Base-by-base conservation (phyloP, 2,329 filamentous ascomycete genomes). In the Sordariomycetes sp. region DNA sequence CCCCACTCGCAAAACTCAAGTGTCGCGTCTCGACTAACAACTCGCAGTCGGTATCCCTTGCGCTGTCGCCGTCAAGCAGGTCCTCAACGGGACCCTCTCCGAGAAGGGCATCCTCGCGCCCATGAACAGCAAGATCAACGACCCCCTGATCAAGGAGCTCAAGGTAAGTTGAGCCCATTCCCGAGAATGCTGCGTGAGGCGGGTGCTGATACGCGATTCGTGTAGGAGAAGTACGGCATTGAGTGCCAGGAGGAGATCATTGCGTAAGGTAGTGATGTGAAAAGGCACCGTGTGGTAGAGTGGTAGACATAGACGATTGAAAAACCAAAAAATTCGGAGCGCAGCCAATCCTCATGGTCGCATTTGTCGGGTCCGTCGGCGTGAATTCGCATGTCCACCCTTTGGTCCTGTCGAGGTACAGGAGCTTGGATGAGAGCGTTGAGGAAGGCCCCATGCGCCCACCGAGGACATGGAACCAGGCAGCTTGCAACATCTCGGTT, bases 41-140 rank as follows among this genome's bases (percentile, higher is more conserved):
- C 15, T 15, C 13, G 6, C 7, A 45, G 39, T 95, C 57, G 89
- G 89, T 67, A 77, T 90, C 4, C 87, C 87, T 5, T 74, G 72
- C 59, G 72, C 68, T 54, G 71, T 74, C 25, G 89, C 89, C 52
- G 87, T 90, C 60, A 79, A 89, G 77, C 81, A 86, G 75, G 86
- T 94, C 25, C 79, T 92, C 45, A 78, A 90, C 69, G 87, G 87
- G 20, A 87, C 82, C 2, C 82, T 91, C 60, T 78, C 74, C 53
- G 79, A 89, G 69, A 86, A 81, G 74, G 87, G 86, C 69, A 76
- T 94, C 55, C 72, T 95, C 60, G 90, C 89, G 28, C 89, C 89
- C 17, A 87, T 92, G 80, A 84, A 74, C 64, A 76, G 78, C 60
- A 81, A 86, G 66, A 81, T 92, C 67, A 86, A 83, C 66, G 78